phyloP scores from a whole-genome alignment of 2,329 filamentous ascomycete species.

The Tolypocladium inflatum region DNA sequence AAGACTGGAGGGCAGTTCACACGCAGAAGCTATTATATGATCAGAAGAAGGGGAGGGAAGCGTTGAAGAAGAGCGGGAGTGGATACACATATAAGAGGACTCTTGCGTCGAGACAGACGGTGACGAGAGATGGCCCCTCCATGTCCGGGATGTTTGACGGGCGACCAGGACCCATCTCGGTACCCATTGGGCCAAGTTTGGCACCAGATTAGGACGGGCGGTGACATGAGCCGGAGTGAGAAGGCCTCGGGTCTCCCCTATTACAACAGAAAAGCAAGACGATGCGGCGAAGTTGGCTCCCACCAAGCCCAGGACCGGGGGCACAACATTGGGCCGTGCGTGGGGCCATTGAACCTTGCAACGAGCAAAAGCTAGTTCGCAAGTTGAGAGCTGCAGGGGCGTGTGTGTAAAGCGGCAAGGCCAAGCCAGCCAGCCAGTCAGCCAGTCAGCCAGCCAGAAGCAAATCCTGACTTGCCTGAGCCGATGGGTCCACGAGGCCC shows the following conservation, averaged over 20 bases:
- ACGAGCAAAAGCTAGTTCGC: constrained; percentile 1
- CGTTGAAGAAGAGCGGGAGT: constrained; percentile 16
- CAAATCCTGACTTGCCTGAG: neutral
- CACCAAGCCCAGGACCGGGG: constrained; percentile 8
- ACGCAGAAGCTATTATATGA: neutral
- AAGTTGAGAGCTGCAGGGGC: neutral
- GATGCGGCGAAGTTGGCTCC: constrained; percentile 8
- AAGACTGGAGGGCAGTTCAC: constrained; percentile 6
- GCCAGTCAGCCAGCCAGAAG: neutral
- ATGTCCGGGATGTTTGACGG: constrained; percentile 2
- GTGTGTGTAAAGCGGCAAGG: neutral
- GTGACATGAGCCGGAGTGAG: constrained; percentile 21
- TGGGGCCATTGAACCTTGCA: constrained; percentile 5
- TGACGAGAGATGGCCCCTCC: constrained; percentile 1
- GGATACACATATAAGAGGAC: constrained; percentile 21
- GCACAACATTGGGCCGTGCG: constrained; percentile 10
- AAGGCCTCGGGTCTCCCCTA: constrained; percentile 12
- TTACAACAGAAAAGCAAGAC: constrained; percentile 4
- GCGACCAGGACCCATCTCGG: constrained; percentile 6
- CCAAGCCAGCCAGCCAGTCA: neutral
- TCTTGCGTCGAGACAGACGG: neutral
- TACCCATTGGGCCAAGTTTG: constrained; percentile 13
- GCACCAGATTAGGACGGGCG: constrained; percentile 22
- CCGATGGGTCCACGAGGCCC: neutral
- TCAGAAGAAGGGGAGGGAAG: constrained; percentile 12